Conservation (phyloP, 345 rosid species). For the Corymbia maculata region DNA sequence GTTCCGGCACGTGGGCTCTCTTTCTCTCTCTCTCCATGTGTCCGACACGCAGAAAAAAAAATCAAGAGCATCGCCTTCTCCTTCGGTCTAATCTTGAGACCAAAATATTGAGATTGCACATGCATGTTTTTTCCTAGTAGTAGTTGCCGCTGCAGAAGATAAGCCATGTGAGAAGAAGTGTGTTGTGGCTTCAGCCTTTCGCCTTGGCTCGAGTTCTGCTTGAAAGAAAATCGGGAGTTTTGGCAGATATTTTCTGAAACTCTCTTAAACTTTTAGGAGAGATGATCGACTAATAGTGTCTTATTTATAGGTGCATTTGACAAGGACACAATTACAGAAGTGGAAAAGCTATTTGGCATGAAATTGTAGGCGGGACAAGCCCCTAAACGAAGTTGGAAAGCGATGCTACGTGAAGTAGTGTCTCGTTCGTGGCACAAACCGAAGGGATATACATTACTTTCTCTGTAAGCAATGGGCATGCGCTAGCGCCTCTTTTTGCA, state of each 20-base stretch:
- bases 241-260: not conserved
- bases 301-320: not conserved
- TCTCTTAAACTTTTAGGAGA: not conserved
- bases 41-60: not conserved
- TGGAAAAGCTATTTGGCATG: not conserved
- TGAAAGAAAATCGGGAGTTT: not conserved
- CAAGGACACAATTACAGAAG: not conserved
- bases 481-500: not conserved
- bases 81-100: not conserved
- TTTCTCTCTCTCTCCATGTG: not conserved
- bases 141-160: not conserved
- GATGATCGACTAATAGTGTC: not conserved
- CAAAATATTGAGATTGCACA: not conserved
- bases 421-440: not conserved
- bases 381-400: not conserved
- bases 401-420: not conserved
- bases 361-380: not conserved
- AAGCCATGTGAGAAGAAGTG: not conserved
- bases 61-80: not conserved
- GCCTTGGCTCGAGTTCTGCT: not conserved
- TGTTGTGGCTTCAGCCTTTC: not conserved
- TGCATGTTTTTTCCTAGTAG: not conserved
- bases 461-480: not conserved
- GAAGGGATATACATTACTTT: not conserved
- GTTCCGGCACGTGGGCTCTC: not conserved